phyloP scores from a whole-genome alignment of 495 filamentous ascomycete species.

The Aspergillus olivimuriae region DNA sequence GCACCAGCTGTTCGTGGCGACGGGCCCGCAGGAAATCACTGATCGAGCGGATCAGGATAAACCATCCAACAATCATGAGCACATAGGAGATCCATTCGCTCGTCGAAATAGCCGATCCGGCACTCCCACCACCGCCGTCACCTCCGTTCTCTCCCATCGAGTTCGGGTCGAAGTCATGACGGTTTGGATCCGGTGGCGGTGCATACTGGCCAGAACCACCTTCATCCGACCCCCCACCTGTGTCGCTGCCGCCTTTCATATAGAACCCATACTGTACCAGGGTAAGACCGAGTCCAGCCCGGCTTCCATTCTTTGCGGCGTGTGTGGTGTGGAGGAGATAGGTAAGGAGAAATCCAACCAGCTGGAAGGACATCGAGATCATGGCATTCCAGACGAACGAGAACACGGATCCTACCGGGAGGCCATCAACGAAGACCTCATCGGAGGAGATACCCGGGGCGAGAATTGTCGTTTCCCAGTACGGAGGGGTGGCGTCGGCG shows the following conservation, averaged over 20 bases:
- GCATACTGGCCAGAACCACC: constrained; percentile 44
- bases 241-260: constrained; percentile 63
- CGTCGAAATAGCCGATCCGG: constrained; percentile 49
- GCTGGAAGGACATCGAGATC: constrained; percentile 97
- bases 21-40: constrained; percentile 82
- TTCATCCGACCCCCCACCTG: constrained; percentile 37
- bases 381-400: constrained; percentile 97
- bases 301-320: constrained; percentile 94
- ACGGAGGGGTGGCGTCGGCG: constrained; percentile 91
- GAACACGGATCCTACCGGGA: constrained; percentile 93
- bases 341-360: constrained; percentile 94
- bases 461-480: constrained; percentile 98
- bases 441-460: constrained; percentile 80
- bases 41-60: constrained; percentile 84
- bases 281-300: constrained; percentile 88
- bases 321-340: constrained; percentile 97
- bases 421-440: constrained; percentile 93
- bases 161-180: constrained; percentile 78
- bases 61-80: constrained; percentile 98
- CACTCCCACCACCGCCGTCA: constrained; percentile 29
- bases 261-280: constrained; percentile 96
- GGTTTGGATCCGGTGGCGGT: constrained; percentile 77
- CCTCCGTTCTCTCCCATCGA: constrained; percentile 44
- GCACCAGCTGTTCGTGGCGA: constrained; percentile 83
- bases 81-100: constrained; percentile 89